Percentiles rank a stretch among this genome's conserved stretches.
phyloP scores from a whole-genome alignment of 257 asterid genomes.

The Misopates orontium region DNA sequence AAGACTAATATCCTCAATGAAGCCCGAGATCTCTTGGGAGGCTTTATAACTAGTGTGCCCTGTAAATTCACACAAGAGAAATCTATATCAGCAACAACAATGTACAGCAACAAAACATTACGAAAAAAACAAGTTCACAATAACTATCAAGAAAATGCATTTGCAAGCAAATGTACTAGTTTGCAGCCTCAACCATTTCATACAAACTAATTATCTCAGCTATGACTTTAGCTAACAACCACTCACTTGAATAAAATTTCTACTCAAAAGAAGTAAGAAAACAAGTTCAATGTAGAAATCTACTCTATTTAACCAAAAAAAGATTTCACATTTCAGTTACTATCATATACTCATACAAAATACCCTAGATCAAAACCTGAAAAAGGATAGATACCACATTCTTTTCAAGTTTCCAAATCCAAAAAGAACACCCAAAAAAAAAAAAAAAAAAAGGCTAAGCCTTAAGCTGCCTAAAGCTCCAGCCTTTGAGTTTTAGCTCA shows the following conservation, averaged over 20 bases:
- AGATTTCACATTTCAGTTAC: neutral
- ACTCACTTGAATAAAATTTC: slow-evolving; percentile 6
- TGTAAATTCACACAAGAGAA: slow-evolving; percentile 23
- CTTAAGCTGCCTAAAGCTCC: slow-evolving; percentile 19
- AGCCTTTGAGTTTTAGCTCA: neutral
- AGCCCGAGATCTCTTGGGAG: slow-evolving; percentile 75
- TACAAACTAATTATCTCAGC: neutral
- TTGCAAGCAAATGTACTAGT: neutral
- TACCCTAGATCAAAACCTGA: neutral
- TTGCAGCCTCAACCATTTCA: neutral
- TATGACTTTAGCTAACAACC: too few relatives aligned
- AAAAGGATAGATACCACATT: neutral
- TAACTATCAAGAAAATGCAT: neutral
- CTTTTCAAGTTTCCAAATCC: slow-evolving; percentile 6
- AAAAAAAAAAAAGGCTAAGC: neutral
- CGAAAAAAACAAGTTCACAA: neutral
- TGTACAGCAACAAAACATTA: too few relatives aligned
- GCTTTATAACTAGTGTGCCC: slow-evolving; percentile 62
- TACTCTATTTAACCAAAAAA: neutral
- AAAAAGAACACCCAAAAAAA: slow-evolving; percentile 9
- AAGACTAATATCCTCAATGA: slow-evolving; percentile 64
- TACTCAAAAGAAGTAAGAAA: slow-evolving; percentile 1
- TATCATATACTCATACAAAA: neutral
- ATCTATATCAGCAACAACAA: neutral
- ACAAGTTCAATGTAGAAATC: neutral